Percentiles rank a stretch among this genome's conserved stretches.
Conservation (phyloP, 163 green algal genomes). For the Scenedesmus sp. region DNA sequence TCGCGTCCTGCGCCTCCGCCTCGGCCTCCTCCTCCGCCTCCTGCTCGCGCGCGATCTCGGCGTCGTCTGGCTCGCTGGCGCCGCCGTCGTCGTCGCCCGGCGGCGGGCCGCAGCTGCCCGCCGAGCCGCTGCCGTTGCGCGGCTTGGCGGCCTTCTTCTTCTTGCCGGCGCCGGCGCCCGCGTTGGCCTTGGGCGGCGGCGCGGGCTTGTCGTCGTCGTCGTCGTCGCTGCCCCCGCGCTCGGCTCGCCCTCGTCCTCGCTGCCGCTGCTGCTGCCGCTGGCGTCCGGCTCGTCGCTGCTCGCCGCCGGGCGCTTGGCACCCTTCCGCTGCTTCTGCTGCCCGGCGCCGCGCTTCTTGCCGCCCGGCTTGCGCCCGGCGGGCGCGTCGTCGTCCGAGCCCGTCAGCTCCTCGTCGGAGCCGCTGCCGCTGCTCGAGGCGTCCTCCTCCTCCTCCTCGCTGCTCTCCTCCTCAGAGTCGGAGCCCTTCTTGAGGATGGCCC, state of each 20-base stretch:
- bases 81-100: not conserved
- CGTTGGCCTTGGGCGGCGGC: too few relatives aligned
- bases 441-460: conserved; percentile 1
- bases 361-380: not conserved
- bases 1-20: not conserved
- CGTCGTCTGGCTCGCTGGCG: conserved; percentile 3
- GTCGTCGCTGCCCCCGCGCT: not conserved
- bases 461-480: conserved; percentile 19
- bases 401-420: not conserved
- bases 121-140: not conserved
- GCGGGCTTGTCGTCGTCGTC: not conserved
- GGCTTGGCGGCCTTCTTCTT: not conserved
- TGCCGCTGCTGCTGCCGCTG: not conserved
- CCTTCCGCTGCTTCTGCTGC: conserved; percentile 7
- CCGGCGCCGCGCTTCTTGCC: not conserved
- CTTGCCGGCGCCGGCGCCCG: not conserved
- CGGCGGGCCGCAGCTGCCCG: not conserved
- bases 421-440: conserved; percentile 7
- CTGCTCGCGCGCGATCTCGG: conserved; percentile 17
- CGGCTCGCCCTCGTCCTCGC: not conserved
- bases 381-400: not conserved
- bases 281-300: too few relatives aligned
- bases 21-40: conserved; percentile 22
- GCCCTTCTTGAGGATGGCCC: conserved; percentile 19
- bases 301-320: not conserved